A percentile compares a stretch with the other conserved stretches of the same genome.
Evolutionary conservation across 2,329 filamentous ascomycete species (phyloP).

Genomic region (Neurospora crassa): DNA sequence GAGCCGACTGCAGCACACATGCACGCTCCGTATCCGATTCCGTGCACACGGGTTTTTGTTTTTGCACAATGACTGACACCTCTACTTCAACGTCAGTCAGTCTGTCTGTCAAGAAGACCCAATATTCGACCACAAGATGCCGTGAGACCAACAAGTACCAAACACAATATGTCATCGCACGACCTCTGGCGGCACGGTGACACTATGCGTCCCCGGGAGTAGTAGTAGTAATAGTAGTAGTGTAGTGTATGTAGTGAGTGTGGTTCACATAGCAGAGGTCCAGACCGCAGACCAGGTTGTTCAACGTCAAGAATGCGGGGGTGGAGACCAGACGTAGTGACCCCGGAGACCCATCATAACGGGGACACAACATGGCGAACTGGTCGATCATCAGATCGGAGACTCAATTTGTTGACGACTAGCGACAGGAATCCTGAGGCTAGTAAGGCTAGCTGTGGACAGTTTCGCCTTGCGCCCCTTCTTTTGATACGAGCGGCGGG

Average conservation of each 20-base stretch:
- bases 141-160: background rate
- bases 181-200: background rate
- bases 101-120: background rate
- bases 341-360: background rate
- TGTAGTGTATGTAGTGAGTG: background rate
- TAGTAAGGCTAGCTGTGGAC: background rate
- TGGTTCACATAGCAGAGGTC: background rate
- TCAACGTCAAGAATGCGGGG: background rate
- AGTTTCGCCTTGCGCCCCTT: background rate
- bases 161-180: background rate
- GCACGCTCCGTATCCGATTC: background rate
- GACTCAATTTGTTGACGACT: background rate
- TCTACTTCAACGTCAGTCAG: background rate
- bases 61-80: background rate
- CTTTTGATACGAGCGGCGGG: background rate
- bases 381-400: background rate
- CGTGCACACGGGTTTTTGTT: background rate
- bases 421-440: background rate
- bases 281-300: background rate
- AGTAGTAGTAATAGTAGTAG: background rate
- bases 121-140: background rate
- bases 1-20: background rate
- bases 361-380: background rate
- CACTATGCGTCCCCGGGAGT: background rate
- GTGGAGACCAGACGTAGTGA: background rate